Conservation (phyloP, 2,329 filamentous ascomycete species). For the Verticillium longisporum region DNA sequence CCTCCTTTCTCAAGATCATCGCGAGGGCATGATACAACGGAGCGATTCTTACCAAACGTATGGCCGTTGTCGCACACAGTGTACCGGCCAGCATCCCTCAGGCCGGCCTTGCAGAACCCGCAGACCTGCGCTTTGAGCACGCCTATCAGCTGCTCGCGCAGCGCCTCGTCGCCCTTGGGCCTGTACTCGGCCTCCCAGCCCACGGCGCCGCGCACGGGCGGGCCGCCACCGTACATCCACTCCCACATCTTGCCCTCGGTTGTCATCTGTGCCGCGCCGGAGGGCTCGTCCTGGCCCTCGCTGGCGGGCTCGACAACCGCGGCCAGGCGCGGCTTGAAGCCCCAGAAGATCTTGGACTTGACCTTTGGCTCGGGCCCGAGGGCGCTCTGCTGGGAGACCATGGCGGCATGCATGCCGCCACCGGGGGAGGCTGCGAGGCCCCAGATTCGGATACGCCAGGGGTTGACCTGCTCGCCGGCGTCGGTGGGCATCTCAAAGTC, state of each 20-base stretch:
- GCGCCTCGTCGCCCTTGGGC: slow-evolving; percentile 5
- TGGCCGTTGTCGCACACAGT: slow-evolving; percentile 32
- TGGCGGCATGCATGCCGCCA: slow-evolving; percentile 41
- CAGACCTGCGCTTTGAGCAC: slow-evolving; percentile 32
- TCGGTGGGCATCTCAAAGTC: slow-evolving; percentile 24
- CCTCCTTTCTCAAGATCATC: not conserved
- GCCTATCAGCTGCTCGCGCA: slow-evolving; percentile 31
- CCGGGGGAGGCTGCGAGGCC: slow-evolving; percentile 45
- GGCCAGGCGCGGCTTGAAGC: slow-evolving; percentile 8
- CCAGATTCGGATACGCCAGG: slow-evolving; percentile 46
- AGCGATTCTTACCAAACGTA: slow-evolving; percentile 27
- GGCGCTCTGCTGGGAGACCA: slow-evolving; percentile 42
- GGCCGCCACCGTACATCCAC: slow-evolving; percentile 51
- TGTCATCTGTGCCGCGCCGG: slow-evolving; percentile 25
- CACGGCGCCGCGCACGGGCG: slow-evolving; percentile 32
- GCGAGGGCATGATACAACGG: not conserved
- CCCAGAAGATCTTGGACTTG: slow-evolving; percentile 29
- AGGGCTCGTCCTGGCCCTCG: slow-evolving; percentile 2
- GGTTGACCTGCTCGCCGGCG: slow-evolving; percentile 33
- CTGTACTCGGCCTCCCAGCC: slow-evolving; percentile 2
- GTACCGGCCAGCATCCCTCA: slow-evolving; percentile 24
- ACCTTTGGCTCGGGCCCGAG: slow-evolving; percentile 37
- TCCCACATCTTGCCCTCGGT: slow-evolving; percentile 51
- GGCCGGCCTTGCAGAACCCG: slow-evolving; percentile 35
- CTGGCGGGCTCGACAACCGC: slow-evolving; percentile 1